Evolutionary conservation across 768 basidiomycete genomes (phyloP), one percentile per base, ranked within the genome.

Genomic region (Galerina sulciceps): DNA sequence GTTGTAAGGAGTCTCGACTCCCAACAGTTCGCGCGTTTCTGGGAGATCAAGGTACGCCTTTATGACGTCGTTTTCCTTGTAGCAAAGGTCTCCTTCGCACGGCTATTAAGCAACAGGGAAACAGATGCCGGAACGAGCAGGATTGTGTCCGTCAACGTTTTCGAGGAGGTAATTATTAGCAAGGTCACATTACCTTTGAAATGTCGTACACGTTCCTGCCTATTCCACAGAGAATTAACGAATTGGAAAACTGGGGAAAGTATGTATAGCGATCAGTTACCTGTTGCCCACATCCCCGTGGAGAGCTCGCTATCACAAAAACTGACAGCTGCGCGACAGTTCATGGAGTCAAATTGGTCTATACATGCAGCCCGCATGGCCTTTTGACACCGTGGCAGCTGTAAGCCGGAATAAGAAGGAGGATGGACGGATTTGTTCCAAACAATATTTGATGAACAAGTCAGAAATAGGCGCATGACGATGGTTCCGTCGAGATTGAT

Each of bases 381-480:
- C 59, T 77, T 79, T 62, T 85, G 74, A 69, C 92, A 94, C 46
- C 86, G 83, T 18, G 89, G 86, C 18, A 92, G 76, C 87, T 89
- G 62, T 51, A 14, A 53, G 18, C 23, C 31, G 42, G 31, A 26
- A 31, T 22, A 0, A 23, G 34, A 8, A 44, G 17, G 34, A 38
- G 15, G 23, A 37, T 14, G 50, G 18, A 20, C 37, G 6, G 35
- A 26, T 47, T 31, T 22, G 22, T 22, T 47, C 31, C 20, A 15
- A 31, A 20, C 11, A 22, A 15, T 10, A 4, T 23, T 47, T 22
- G 45, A 47, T 47, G 45, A 47, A 26, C n/a, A 47, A 47, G 45
- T 15, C 40, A 35, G 49, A 51, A 38, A 51, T 37, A 51, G 49
- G 37, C 15, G 49, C 35, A 51, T 17, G 17, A 35, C 31, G 20